Evolutionary conservation across 495 filamentous ascomycete genomes (phyloP), one percentile per base, ranked within the genome.

Genomic region (Viridothelium virens): DNA sequence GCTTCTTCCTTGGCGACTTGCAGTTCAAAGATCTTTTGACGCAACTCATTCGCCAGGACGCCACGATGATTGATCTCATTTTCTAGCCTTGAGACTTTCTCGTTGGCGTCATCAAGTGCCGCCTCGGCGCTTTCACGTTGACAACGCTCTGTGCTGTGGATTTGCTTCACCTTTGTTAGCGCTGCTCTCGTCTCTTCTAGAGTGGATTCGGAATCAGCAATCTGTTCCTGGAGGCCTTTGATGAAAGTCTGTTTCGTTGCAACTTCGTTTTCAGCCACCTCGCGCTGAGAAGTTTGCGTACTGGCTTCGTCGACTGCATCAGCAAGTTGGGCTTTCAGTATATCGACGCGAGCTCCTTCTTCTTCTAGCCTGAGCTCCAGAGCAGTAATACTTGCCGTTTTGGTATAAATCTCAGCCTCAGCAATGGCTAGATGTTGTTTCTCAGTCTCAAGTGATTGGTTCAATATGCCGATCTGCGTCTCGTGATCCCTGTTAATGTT

Each of bases 41-140:
- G 76, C 25, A 78, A 65, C 61, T 76, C 71, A 47, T 78, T 78
- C 18, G 74, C 74, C 62, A 74, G 67, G 48, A 72, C 64, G 56
- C 76, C 74, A n/a, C 64, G 64, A n/a, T 67, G 56, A 16, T 72
- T 69, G 11, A 77, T 62, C 33, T 69, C 66, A 10, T 56, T 7
- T 4, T 72, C 68, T 10, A 78, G 70, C 34, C 68, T 62, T 0
- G 69, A 66, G 37, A 78, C 66, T 12, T 68, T 10, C 4, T 63
- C 66, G 53, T 74, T 73, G 11, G 66, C 53, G 3, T 71, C 68
- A 34, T 75, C 74, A 2, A 77, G 70, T 14, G 67, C 72, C 1
- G 61, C 41, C 67, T 78, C 73, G 14, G 72, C 72, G n/a, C 64
- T 44, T 61, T 75, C 74, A n/a, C 73, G 75, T 59, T 77, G 75